phyloP scores from a whole-genome alignment of 768 basidiomycete species.

The Lentinula aciculospora region DNA sequence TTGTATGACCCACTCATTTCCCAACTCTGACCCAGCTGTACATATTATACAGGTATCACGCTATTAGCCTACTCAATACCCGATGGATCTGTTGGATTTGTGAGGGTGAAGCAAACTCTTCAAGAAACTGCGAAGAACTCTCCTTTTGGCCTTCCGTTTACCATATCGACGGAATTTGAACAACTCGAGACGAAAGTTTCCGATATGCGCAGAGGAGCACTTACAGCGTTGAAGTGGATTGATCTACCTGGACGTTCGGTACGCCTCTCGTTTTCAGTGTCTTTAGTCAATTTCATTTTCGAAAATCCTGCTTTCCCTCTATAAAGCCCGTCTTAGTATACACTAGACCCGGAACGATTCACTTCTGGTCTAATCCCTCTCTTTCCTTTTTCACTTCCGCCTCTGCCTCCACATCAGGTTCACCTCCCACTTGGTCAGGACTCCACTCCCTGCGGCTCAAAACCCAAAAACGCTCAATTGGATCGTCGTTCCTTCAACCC shows the following conservation, averaged over 20 bases:
- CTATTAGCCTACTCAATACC: slow-evolving; percentile 52
- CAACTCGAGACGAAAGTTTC: slow-evolving; percentile 17
- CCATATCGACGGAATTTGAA: slow-evolving; percentile 27
- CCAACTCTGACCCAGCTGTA: background rate
- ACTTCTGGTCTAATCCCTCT: slow-evolving; percentile 45
- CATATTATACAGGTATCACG: slow-evolving; percentile 42
- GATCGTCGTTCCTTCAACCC: slow-evolving; percentile 55
- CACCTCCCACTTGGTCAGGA: slow-evolving; percentile 42
- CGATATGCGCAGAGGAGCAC: slow-evolving; percentile 33
- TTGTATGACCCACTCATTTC: background rate
- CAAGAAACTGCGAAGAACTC: slow-evolving; percentile 17
- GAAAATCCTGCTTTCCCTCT: background rate
- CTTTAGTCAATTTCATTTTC: slow-evolving; percentile 4
- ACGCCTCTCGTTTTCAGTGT: no score
- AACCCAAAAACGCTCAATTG: slow-evolving; percentile 44
- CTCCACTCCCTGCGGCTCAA: slow-evolving; percentile 34
- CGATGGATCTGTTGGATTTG: slow-evolving; percentile 51
- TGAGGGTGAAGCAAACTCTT: slow-evolving; percentile 48
- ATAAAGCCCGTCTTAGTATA: slow-evolving; percentile 53
- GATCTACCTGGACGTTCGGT: slow-evolving; percentile 32
- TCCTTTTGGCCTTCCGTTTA: slow-evolving; percentile 28
- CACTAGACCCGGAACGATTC: slow-evolving; percentile 53
- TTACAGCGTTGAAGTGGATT: slow-evolving; percentile 58
- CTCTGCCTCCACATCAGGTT: background rate
- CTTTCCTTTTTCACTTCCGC: background rate